Percentiles rank a stretch among this genome's conserved stretches.
Evolutionary conservation across 2,329 filamentous ascomycete species (phyloP).

Genomic region (Aspergillus texensis): DNA sequence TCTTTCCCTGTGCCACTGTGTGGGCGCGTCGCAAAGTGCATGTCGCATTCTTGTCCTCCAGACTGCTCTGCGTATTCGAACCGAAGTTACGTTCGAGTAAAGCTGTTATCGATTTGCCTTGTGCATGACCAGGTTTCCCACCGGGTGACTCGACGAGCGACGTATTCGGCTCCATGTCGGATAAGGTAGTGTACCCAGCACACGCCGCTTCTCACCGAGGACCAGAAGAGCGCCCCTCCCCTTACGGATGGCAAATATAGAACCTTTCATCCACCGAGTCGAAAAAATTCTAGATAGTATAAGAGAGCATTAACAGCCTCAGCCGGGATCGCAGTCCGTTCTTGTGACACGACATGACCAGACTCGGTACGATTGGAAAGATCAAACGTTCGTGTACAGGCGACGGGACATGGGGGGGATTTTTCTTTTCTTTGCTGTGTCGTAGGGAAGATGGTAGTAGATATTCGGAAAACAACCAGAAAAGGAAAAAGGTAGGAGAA

Average conservation of each 20-base stretch:
- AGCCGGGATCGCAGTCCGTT: constrained; percentile 28
- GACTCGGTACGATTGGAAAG: constrained; percentile 14
- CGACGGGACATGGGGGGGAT: constrained; percentile 2
- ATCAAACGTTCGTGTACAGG: constrained; percentile 10
- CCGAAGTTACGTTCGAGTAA: constrained; percentile 17
- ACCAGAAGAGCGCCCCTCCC: constrained; percentile 1
- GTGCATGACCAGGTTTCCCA: constrained; percentile 17
- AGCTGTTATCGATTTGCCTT: constrained; percentile 10
- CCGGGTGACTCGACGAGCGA: constrained; percentile 6
- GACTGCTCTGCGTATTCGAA: constrained; percentile 16
- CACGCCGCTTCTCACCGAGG: neutral
- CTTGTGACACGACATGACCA: constrained; percentile 36
- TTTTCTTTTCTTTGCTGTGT: constrained; percentile 1
- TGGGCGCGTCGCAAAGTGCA: constrained; percentile 40
- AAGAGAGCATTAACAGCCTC: constrained; percentile 26
- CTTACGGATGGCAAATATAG: constrained; percentile 8
- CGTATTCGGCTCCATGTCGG: constrained; percentile 16
- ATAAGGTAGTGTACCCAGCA: neutral
- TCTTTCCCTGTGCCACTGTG: constrained; percentile 40
- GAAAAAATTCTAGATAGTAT: constrained; percentile 15
- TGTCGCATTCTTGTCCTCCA: constrained; percentile 25
- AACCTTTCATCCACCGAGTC: constrained; percentile 6
- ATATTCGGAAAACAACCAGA: constrained; percentile 1
- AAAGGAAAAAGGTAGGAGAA: constrained; percentile 11
- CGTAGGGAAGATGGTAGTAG: constrained; percentile 4